Evolutionary conservation across 2,329 filamentous ascomycete species (phyloP), one percentile per base, ranked within the genome.

Genomic region (Hypoxylon sp.): DNA sequence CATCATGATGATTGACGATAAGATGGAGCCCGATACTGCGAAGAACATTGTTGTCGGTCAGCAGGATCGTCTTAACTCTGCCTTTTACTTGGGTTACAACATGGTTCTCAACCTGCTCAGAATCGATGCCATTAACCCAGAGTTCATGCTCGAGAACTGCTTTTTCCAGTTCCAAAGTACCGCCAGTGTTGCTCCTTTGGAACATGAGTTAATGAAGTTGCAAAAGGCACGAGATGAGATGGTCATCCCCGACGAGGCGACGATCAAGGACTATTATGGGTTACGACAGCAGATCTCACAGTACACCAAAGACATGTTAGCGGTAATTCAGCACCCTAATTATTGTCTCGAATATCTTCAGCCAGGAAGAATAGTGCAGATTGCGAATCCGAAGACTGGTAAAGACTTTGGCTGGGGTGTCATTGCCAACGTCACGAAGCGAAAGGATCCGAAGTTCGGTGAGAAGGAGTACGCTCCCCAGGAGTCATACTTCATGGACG

Each of bases 131-230:
- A 96, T 99, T 40, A 97, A 92, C 6, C 94, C 95, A 2, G 93
- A 99, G 65, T 97, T 90, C 67, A 99, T 99, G 94, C 78, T 99
- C n/a, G 92, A 97, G 75, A 84, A 89, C 62, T 99, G 94, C 68
- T 99, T 99, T 76, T 95, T 90, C 71, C 94, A 99, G 71, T 99
- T 99, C 74, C 94, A 99, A 70, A 97, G 96, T 65, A 90, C 90
- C 2, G 89, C 93, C 7, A 91, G 88, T 61, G 91, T 97, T 6
- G 89, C 89, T 13, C 79, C 80, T 8, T 73, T 97, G 15, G 94
- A 99, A 72, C 90, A 89, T 69, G 87, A 96, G 60, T 76, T 97
- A 52, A 83, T 85, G 67, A 81, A 88, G 35, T 74, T 97, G 21
- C 91, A 97, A 69, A 82, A 83, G 52, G 83, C 93, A 69, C 84